Percentiles rank a stretch among this genome's conserved stretches.
Conservation (phyloP, 352 stramenopile genomes). For the Globisporangium echinulatum region DNA sequence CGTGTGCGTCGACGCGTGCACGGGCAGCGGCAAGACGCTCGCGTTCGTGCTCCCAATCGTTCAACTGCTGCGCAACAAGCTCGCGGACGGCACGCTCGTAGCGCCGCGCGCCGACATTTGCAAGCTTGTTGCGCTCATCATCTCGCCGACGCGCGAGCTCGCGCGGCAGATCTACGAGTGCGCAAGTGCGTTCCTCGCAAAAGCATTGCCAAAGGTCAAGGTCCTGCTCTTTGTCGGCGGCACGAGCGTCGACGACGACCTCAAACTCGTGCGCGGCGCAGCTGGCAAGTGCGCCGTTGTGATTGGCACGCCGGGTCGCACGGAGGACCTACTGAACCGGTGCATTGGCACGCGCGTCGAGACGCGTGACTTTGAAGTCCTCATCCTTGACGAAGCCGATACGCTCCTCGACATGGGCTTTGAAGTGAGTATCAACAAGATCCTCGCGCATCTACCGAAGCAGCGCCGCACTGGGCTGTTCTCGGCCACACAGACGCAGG, state of each 20-base stretch:
- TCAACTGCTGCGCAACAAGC: conserved; percentile 80
- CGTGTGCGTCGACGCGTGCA: conserved; percentile 93
- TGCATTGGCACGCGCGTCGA: conserved; percentile 78
- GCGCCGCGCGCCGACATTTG: conserved; percentile 46
- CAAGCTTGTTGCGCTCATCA: conserved; percentile 77
- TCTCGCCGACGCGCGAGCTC: conserved; percentile 88
- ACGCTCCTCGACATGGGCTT: conserved; percentile 98
- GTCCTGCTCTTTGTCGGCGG: conserved; percentile 88
- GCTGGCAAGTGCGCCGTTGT: conserved; percentile 68
- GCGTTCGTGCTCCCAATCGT: conserved; percentile 93
- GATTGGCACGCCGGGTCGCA: conserved; percentile 79
- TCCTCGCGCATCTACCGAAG: conserved; percentile 94
- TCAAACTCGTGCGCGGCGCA: conserved; percentile 50
- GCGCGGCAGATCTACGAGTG: conserved; percentile 82
- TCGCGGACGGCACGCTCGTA: conserved; percentile 54
- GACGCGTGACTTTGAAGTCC: conserved; percentile 92
- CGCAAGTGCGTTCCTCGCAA: conserved; percentile 51
- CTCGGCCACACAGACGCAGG: conserved; percentile 89
- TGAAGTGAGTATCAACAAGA: conserved; percentile 92
- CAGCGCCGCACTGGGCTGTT: conserved; percentile 94
- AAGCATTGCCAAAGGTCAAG: conserved; percentile 58
- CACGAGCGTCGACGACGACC: conserved; percentile 83
- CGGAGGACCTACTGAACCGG: conserved; percentile 83
- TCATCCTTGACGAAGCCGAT: conserved; percentile 99
- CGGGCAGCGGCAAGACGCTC: conserved; percentile 93